These are phyloP conservation scores for Boletus smithii DNA, from an alignment of 1,284 basidiomycete genomes.

Conservation along the genomic window DNA sequence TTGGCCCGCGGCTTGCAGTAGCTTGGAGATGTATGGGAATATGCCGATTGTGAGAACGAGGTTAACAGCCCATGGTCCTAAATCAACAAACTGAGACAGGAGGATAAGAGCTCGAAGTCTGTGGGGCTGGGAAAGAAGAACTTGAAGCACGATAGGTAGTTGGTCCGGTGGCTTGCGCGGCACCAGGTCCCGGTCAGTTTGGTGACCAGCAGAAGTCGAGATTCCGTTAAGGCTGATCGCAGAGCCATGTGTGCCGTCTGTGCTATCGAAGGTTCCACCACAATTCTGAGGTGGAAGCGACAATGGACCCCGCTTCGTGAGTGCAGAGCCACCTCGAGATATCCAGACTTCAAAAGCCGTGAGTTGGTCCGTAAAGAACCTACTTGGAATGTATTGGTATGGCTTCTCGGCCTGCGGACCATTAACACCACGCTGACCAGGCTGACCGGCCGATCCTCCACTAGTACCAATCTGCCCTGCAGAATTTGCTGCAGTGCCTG, in stretches of 20 bases:
- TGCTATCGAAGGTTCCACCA: conserved; percentile 33
- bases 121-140: conserved; percentile 94
- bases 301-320: conserved; percentile 72
- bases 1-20: conserved; percentile 91
- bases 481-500: conserved; percentile 30
- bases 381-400: conserved; percentile 80
- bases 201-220: conserved; percentile 9
- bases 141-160: conserved; percentile 95
- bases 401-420: conserved; percentile 44
- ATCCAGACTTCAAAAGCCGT: conserved; percentile 99
- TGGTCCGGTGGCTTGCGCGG: conserved; percentile 92
- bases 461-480: conserved; percentile 30
- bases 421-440: conserved; percentile 26
- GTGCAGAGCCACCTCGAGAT: conserved; percentile 80
- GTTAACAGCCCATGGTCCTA: conserved; percentile 98
- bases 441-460: conserved; percentile 40
- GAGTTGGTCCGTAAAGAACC: conserved; percentile 95
- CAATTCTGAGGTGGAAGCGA: conserved; percentile 53
- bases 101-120: conserved; percentile 93
- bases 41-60: conserved; percentile 97
- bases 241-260: conserved; percentile 20
- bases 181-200: conserved; percentile 57
- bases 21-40: conserved; percentile 97
- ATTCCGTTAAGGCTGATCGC: conserved; percentile 7
- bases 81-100: conserved; percentile 96